Evolutionary conservation across 768 basidiomycete genomes (phyloP).

Genomic region (Sutorius australiensis): DNA sequence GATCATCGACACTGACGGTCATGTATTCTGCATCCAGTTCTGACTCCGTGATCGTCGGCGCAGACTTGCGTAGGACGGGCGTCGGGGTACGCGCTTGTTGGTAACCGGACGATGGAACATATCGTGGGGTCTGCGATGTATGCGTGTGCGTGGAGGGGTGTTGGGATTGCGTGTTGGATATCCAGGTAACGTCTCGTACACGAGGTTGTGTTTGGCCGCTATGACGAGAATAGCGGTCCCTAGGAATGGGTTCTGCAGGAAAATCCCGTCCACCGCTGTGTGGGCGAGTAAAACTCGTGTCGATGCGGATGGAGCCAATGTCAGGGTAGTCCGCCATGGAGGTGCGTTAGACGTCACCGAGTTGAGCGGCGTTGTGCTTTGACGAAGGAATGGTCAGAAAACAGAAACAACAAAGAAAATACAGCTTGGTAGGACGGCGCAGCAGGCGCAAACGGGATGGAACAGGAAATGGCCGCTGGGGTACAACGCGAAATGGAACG

Average conservation of each 20-base stretch:
- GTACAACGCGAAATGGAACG: conserved; percentile 17
- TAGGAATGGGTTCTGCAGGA: conserved; percentile 19
- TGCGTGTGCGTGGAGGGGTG: conserved; percentile 25
- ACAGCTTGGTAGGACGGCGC: conserved; percentile 9
- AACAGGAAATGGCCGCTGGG: conserved; percentile 14
- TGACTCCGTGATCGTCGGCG: conserved; percentile 29
- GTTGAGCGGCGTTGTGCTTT: not conserved
- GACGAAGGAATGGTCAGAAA: not conserved
- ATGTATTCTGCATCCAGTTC: conserved; percentile 34
- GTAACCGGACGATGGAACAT: conserved; percentile 17
- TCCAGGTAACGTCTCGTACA: conserved; percentile 31
- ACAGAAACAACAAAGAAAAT: not conserved
- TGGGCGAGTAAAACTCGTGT: conserved; percentile 29
- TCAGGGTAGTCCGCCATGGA: conserved; percentile 29
- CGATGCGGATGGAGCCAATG: conserved; percentile 23
- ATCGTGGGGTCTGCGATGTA: conserved; percentile 28
- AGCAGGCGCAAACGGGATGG: conserved; percentile 27
- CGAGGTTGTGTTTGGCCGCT: conserved; percentile 26
- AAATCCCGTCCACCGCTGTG: conserved; percentile 28
- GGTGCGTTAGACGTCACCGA: conserved; percentile 1
- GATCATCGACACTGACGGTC: conserved; percentile 29
- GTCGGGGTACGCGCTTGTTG: conserved; percentile 26
- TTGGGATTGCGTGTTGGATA: conserved; percentile 27
- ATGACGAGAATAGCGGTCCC: conserved; percentile 29
- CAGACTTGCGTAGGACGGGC: conserved; percentile 27